phyloP scores from a whole-genome alignment of 148 eudicot species.

The Cornus suecica region DNA sequence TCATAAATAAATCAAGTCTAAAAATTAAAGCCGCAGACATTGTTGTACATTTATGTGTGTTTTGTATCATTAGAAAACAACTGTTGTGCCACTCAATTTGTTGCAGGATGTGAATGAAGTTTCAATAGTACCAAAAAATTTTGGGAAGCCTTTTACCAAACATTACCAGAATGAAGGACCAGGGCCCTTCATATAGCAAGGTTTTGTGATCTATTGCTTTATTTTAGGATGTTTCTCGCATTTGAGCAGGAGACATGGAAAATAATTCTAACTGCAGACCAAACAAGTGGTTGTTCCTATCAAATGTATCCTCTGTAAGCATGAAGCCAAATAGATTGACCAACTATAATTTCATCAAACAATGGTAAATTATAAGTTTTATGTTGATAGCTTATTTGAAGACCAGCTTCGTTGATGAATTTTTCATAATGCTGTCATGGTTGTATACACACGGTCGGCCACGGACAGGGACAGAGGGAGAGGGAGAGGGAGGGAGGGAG shows the following conservation, averaged over 20 bases:
- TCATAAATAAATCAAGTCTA: constrained; percentile 1
- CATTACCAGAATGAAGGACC: not conserved
- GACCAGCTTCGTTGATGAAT: no score
- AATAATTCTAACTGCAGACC: no score
- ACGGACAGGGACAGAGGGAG: no score
- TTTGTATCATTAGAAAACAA: not conserved
- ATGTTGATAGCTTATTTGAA: no score
- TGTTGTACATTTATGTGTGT: not conserved
- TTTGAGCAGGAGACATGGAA: not conserved
- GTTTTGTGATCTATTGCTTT: not conserved
- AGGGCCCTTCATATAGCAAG: not conserved
- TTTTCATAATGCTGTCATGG: not conserved
- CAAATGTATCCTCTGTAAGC: not conserved
- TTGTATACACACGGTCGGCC: no score
- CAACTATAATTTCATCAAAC: not conserved
- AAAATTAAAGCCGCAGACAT: not conserved
- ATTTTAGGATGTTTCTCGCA: not conserved
- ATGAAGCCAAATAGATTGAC: not conserved
- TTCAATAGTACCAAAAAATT: not conserved
- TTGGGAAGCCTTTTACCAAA: not conserved
- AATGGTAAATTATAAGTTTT: not conserved
- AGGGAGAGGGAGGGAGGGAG: no score
- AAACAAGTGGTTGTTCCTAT: not conserved
- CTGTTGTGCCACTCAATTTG: not conserved
- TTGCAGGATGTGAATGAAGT: not conserved